phyloP scores from a whole-genome alignment of 108 stramenopile species.

The Cyclotella baltica region DNA sequence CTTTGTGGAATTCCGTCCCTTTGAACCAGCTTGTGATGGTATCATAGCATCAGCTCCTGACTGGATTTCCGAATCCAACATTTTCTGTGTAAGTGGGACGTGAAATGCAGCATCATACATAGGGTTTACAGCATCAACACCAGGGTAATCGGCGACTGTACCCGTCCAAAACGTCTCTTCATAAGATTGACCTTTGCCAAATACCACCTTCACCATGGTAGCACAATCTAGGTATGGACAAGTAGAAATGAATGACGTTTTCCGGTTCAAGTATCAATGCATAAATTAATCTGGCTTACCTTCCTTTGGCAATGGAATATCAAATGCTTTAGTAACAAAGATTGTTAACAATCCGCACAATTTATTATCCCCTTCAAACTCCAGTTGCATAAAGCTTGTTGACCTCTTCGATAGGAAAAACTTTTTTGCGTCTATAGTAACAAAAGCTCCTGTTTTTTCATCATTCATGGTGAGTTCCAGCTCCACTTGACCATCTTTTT shows the following conservation, averaged over 20 bases:
- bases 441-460: slow-evolving; percentile 49
- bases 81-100: slow-evolving; percentile 29
- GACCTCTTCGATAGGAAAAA: slow-evolving; percentile 26
- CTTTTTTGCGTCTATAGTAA: slow-evolving; percentile 60
- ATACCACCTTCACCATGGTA: slow-evolving; percentile 64
- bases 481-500: slow-evolving; percentile 28
- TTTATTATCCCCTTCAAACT: slow-evolving; percentile 23
- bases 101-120: slow-evolving; percentile 47
- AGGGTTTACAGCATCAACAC: slow-evolving; percentile 65
- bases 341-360: slow-evolving; percentile 63
- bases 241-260: neutral
- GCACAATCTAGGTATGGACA: slow-evolving; percentile 27
- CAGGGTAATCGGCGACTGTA: slow-evolving; percentile 56
- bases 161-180: slow-evolving; percentile 37
- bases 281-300: neutral
- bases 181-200: slow-evolving; percentile 26
- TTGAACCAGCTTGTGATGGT: neutral
- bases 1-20: neutral
- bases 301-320: slow-evolving; percentile 55
- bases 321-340: slow-evolving; percentile 56
- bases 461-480: slow-evolving; percentile 48
- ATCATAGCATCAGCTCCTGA: slow-evolving; percentile 18
- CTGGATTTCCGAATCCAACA: slow-evolving; percentile 21
- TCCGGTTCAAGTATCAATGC: neutral
- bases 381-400: slow-evolving; percentile 25